Base-by-base conservation (phyloP, 805 yeast genomes). In the Ogataea neopini region DNA sequence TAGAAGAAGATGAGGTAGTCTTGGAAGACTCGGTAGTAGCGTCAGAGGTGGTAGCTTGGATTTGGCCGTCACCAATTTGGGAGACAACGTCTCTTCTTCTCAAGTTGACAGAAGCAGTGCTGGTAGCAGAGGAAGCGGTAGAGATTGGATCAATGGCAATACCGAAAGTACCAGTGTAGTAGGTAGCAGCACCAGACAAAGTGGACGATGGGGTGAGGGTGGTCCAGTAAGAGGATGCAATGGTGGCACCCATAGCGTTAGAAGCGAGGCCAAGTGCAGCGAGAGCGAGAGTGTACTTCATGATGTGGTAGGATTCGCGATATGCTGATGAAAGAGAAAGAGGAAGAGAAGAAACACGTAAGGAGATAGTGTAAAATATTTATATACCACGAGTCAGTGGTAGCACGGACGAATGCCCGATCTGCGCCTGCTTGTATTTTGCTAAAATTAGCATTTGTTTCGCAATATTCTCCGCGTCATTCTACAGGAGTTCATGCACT, bases 191-290 rank as follows among this genome's bases (percentile, higher is more conserved):
- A 61, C 80, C 80, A 6, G 76, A 48, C 52, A 76, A 76, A 43
- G 76, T 63, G 36, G 75, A 76, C 39, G 69, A 40, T 52, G 91
- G 89, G 28, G 88, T 82, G 67, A 84, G 73, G 45, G 87, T 80
- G 50, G 84, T 66, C 84, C 84, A 83, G 56, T 80, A 76, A 44
- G 77, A 80, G 47, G 79, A 63, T 54, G 83, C 83, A 52, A 80
- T 76, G 56, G 73, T 73, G 49, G 86, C 86, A 47, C 83, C 81
- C 43, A 72, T 48, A 29, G 79, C 72, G 23, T 72, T 50, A 32
- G 77, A 61, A 38, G 73, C 71, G 41, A 79, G 59, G 49, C 77
- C 67, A 41, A 74, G 59, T 43, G 73, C 61, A 45, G 67, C 54
- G 40, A 71, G 48, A 38, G 74, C 53, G 52, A 59, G 60, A 47